Conservation (phyloP, 2,329 filamentous ascomycete species). For the Ascochyta lentis region DNA sequence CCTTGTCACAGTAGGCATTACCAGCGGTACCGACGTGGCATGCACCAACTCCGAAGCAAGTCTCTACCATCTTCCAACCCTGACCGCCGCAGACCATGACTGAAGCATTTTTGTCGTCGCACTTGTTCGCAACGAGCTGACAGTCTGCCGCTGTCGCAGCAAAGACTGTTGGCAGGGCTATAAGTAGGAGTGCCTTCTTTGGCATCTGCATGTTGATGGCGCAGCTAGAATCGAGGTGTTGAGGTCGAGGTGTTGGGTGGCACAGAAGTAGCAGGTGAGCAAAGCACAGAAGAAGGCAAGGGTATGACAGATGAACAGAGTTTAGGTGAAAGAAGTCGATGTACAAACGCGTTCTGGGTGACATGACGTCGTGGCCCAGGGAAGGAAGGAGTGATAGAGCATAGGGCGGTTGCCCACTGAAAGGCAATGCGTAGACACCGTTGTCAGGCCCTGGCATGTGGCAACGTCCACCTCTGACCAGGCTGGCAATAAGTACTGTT, state of each 20-base stretch:
- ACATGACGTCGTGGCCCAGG: neutral
- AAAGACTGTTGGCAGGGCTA: neutral
- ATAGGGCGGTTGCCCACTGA: neutral
- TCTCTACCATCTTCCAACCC: slow-evolving; percentile 1
- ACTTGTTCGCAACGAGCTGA: slow-evolving; percentile 6
- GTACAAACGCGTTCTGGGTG: neutral
- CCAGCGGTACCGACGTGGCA: slow-evolving; percentile 2
- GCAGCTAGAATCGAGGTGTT: neutral
- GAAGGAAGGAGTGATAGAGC: neutral
- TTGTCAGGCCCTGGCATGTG: no score
- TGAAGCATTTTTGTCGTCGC: neutral
- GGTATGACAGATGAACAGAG: neutral
- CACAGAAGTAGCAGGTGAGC: neutral
- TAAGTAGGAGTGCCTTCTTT: neutral
- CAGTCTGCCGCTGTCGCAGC: neutral
- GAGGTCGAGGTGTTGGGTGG: neutral
- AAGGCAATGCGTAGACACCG: neutral
- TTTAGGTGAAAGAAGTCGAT: neutral
- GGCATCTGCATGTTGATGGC: neutral
- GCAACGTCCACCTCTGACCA: no score
- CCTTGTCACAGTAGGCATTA: slow-evolving; percentile 5
- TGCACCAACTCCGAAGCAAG: neutral
- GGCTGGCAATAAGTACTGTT: no score
- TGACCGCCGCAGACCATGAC: slow-evolving; percentile 4
- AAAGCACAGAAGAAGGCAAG: neutral